These are phyloP conservation scores for Pichia heedii DNA, from an alignment of 805 yeast genomes.

Conservation along the genomic window DNA sequence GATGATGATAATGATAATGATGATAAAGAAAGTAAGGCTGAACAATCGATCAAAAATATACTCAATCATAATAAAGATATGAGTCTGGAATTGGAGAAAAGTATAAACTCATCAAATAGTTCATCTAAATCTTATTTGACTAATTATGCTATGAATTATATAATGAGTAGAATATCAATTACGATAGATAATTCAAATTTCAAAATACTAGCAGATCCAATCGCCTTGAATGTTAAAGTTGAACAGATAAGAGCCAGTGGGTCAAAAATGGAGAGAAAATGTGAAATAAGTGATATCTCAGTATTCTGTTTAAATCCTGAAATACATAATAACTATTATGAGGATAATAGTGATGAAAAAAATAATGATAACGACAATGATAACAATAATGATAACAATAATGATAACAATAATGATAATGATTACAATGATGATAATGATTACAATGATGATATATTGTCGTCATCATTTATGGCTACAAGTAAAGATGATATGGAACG, in stretches of 20 bases:
- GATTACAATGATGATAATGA: slow-evolving; percentile 23
- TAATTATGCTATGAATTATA: slow-evolving; percentile 56
- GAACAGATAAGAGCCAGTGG: slow-evolving; percentile 29
- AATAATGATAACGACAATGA: neutral
- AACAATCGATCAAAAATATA: slow-evolving; percentile 1
- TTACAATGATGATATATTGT: slow-evolving; percentile 31
- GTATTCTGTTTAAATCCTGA: slow-evolving; percentile 35
- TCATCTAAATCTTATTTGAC: slow-evolving; percentile 4
- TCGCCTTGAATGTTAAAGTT: slow-evolving; percentile 28
- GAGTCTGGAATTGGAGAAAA: slow-evolving; percentile 1
- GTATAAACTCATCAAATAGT: slow-evolving; percentile 12
- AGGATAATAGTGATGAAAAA: neutral
- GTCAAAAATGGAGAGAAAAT: slow-evolving; percentile 37
- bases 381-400: neutral
- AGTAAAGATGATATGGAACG: slow-evolving; percentile 24
- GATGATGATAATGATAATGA: slow-evolving; percentile 8
- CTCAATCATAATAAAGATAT: slow-evolving; percentile 1
- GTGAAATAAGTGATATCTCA: slow-evolving; percentile 32
- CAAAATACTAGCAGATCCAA: slow-evolving; percentile 39
- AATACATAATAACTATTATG: slow-evolving; percentile 15
- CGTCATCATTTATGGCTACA: slow-evolving; percentile 25
- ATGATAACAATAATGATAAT: neutral
- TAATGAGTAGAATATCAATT: slow-evolving; percentile 51
- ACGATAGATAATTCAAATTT: slow-evolving; percentile 38
- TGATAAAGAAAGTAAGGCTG: neutral